phyloP scores from a whole-genome alignment of 352 stramenopile genomes.

The Plasmopara halstedii region DNA sequence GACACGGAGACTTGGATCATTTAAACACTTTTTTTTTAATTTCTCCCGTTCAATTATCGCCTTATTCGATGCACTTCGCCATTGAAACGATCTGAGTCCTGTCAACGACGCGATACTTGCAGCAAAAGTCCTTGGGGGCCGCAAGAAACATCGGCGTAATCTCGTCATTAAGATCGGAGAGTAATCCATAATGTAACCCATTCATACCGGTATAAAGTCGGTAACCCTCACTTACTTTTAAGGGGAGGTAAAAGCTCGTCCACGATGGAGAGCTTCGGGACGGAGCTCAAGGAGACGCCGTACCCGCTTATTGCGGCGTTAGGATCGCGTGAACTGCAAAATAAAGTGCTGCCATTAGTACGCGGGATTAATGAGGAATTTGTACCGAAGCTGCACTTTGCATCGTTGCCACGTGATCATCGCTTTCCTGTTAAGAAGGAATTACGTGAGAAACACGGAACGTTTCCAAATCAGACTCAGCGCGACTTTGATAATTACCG shows the following conservation, averaged over 20 bases:
- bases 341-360: slow-evolving; percentile 59
- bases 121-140: not conserved
- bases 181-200: not conserved
- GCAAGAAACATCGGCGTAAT: slow-evolving; percentile 1
- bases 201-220: too few species aligned
- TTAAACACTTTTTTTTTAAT: slow-evolving; percentile 49
- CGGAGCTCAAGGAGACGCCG: slow-evolving; percentile 82
- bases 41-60: slow-evolving; percentile 2
- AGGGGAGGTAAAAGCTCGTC: slow-evolving; percentile 4
- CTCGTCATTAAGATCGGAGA: not conserved
- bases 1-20: slow-evolving; percentile 73
- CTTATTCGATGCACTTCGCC: slow-evolving; percentile 4
- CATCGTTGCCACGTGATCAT: slow-evolving; percentile 61
- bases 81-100: not conserved
- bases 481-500: slow-evolving; percentile 72
- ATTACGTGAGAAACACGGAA: slow-evolving; percentile 76
- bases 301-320: slow-evolving; percentile 78
- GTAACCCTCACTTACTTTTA: too few species aligned
- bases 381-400: slow-evolving; percentile 69
- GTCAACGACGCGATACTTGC: not conserved
- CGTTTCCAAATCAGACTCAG: slow-evolving; percentile 78
- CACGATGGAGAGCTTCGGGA: slow-evolving; percentile 76
- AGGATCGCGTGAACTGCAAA: slow-evolving; percentile 63
- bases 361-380: slow-evolving; percentile 78
- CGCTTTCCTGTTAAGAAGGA: slow-evolving; percentile 80